phyloP scores from a whole-genome alignment of 2,329 filamentous ascomycete genomes.

The Hypoxylon sp. region DNA sequence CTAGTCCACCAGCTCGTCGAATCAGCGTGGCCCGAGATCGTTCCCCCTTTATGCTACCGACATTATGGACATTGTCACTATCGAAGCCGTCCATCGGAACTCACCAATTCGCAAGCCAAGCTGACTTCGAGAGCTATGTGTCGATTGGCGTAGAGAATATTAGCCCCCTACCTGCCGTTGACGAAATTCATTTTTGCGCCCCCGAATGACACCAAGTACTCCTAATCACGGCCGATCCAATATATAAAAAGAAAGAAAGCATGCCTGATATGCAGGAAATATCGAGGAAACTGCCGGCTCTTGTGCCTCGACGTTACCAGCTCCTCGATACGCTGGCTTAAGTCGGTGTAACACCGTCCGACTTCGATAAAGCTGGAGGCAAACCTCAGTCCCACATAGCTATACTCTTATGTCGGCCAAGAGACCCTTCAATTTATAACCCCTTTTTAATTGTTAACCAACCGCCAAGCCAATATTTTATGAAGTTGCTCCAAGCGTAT shows the following conservation, averaged over 20 bases:
- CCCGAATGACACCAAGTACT: neutral
- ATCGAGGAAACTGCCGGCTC: too few relatives aligned
- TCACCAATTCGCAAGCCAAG: neutral
- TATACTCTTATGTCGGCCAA: too few relatives aligned
- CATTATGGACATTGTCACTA: neutral
- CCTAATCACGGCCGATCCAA: neutral
- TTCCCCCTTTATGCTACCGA: neutral
- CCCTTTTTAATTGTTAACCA: neutral
- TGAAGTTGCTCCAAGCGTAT: neutral
- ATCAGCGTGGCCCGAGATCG: neutral
- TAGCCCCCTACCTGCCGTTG: neutral
- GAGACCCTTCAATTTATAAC: too few relatives aligned
- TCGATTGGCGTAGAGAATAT: neutral
- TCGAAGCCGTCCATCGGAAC: neutral
- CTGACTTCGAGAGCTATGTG: neutral
- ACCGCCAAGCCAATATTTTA: neutral
- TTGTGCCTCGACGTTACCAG: too few relatives aligned
- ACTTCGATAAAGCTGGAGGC: too few relatives aligned
- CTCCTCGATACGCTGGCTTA: too few relatives aligned
- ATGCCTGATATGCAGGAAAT: too few relatives aligned
- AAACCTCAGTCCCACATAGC: too few relatives aligned
- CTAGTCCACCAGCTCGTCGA: neutral
- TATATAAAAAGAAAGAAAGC: neutral
- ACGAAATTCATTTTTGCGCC: neutral
- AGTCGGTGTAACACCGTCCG: too few relatives aligned